These are phyloP conservation scores for Xanthoconium stramineum DNA, from an alignment of 768 basidiomycete genomes.

Conservation along the genomic window DNA sequence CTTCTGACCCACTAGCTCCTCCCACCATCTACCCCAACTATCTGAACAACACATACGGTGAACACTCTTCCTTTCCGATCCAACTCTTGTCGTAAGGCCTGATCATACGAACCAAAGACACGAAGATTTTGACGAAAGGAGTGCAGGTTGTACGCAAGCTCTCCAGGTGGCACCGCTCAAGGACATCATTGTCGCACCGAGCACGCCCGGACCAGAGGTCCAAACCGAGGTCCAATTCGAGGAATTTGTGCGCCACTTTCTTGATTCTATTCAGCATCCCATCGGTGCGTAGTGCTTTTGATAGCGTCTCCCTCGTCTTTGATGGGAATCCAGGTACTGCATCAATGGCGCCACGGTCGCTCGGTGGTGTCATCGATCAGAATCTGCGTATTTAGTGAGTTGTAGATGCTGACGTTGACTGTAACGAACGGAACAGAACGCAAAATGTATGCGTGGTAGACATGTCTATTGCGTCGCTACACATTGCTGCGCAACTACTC, in stretches of 20 bases:
- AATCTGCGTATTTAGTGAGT: constrained; percentile 17
- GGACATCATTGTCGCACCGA: constrained; percentile 14
- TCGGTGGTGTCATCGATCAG: constrained; percentile 19
- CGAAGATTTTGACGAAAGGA: constrained; percentile 18
- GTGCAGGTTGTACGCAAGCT: constrained; percentile 12
- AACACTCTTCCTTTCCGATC: not conserved
- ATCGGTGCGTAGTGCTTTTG: constrained; percentile 3
- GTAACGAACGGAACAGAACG: too few relatives aligned
- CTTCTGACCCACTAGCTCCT: constrained; percentile 9
- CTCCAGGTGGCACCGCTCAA: constrained; percentile 15
- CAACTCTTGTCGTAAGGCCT: not conserved
- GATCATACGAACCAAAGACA: constrained; percentile 1
- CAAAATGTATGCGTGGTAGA: too few relatives aligned
- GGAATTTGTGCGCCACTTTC: not conserved
- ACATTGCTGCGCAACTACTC: too few relatives aligned
- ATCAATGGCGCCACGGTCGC: constrained; percentile 17
- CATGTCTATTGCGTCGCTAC: too few relatives aligned
- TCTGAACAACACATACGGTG: constrained; percentile 16
- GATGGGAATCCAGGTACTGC: constrained; percentile 10
- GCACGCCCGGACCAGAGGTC: constrained; percentile 19
- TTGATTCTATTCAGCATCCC: constrained; percentile 7
- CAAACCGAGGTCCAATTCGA: constrained; percentile 17
- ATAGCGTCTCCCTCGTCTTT: not conserved
- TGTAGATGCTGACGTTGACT: not conserved
- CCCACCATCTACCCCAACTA: constrained; percentile 12